phyloP scores from a whole-genome alignment of 2,329 filamentous ascomycete genomes.

The Zasmidium citrigriseum region DNA sequence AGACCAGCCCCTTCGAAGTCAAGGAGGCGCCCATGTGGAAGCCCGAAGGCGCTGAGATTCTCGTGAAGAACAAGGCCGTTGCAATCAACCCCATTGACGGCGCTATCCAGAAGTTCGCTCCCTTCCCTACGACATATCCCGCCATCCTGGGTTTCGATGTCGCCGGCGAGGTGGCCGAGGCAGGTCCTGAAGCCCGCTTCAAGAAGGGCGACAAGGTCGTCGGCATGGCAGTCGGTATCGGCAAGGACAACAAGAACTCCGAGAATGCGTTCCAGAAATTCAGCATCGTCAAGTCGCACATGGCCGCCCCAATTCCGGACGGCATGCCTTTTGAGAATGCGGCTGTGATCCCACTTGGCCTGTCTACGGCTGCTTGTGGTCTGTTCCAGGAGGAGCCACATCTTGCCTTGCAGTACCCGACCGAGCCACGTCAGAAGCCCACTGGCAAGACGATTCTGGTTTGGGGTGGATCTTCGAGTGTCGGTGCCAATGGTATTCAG shows the following conservation, averaged over 20 bases:
- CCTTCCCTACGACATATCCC: constrained; percentile 27
- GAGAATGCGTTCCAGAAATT: constrained; percentile 25
- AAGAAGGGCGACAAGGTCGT: constrained; percentile 59
- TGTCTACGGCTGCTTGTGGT: constrained; percentile 23
- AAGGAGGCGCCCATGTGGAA: constrained; percentile 23
- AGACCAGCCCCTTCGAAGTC: constrained; percentile 23
- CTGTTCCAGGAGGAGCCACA: constrained; percentile 18
- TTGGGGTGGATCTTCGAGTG: constrained; percentile 56
- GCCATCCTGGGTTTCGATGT: constrained; percentile 53
- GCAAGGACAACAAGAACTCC: constrained; percentile 9
- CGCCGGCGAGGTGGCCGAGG: constrained; percentile 51
- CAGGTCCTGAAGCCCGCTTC: constrained; percentile 61
- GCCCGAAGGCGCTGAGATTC: constrained; percentile 32
- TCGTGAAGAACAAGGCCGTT: constrained; percentile 38
- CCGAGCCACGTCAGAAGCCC: constrained; percentile 13
- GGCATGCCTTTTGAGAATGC: constrained; percentile 21
- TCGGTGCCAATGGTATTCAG: constrained; percentile 51
- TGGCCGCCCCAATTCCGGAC: constrained; percentile 18
- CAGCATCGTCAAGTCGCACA: constrained; percentile 15
- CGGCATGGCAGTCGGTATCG: constrained; percentile 14
- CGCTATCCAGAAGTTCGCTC: background rate
- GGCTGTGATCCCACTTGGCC: constrained; percentile 20
- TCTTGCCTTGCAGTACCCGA: constrained; percentile 15
- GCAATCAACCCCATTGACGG: constrained; percentile 41
- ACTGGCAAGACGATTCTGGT: constrained; percentile 44